These are phyloP conservation scores for Melanopsichium pennsylvanicum DNA, from an alignment of 1,284 basidiomycete genomes.

Conservation along the genomic window DNA sequence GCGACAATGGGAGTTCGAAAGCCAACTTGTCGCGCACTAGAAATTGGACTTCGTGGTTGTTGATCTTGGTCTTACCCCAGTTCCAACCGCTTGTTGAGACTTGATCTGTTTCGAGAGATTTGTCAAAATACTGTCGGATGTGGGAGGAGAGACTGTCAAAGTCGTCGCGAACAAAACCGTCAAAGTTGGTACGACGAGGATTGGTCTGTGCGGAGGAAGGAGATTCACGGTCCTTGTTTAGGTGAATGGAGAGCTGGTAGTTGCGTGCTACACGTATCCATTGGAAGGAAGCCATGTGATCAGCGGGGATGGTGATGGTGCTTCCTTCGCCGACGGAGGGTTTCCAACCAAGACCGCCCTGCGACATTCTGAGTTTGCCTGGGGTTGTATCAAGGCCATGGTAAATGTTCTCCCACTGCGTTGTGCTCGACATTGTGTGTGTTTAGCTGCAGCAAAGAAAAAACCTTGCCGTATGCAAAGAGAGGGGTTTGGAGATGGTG, in stretches of 20 bases:
- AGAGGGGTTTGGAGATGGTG: neutral
- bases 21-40: conserved; percentile 86
- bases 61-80: conserved; percentile 77
- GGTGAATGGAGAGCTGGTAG: conserved; percentile 84
- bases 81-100: conserved; percentile 95
- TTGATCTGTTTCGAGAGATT: conserved; percentile 86
- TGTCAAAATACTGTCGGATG: conserved; percentile 74
- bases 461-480: neutral
- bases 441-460: too few relatives aligned
- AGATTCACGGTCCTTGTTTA: conserved; percentile 74
- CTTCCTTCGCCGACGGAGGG: conserved; percentile 40
- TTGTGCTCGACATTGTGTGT: conserved; percentile 57
- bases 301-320: conserved; percentile 59
- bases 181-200: conserved; percentile 78
- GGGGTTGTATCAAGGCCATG: conserved; percentile 76
- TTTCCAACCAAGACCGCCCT: conserved; percentile 63
- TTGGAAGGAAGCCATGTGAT: conserved; percentile 55
- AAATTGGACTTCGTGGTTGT: conserved; percentile 86
- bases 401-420: conserved; percentile 83
- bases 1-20: conserved; percentile 86
- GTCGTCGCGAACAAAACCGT: conserved; percentile 89
- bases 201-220: conserved; percentile 42
- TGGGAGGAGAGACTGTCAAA: conserved; percentile 64
- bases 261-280: conserved; percentile 77
- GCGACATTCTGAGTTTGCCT: conserved; percentile 72